These are phyloP conservation scores for Cystobasidium tubakii DNA, from an alignment of 768 basidiomycete genomes.

Conservation along the genomic window DNA sequence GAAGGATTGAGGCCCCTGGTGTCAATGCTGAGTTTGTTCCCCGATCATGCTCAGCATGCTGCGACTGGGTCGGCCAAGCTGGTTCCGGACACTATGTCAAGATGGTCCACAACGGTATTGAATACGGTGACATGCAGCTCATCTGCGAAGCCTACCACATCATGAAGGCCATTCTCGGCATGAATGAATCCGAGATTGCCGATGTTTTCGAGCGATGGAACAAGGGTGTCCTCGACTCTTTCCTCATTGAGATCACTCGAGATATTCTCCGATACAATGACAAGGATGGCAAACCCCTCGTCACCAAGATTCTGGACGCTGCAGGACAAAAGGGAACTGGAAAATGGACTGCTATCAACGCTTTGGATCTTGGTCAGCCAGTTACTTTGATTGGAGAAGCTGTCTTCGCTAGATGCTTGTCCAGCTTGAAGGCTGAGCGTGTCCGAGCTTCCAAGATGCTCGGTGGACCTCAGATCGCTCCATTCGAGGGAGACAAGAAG, in stretches of 20 bases:
- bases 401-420: slow-evolving; percentile 96
- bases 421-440: slow-evolving; percentile 94
- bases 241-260: slow-evolving; percentile 92
- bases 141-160: slow-evolving; percentile 99
- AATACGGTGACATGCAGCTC: slow-evolving; percentile 87
- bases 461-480: slow-evolving; percentile 80
- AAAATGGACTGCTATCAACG: slow-evolving; percentile 96
- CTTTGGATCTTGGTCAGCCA: slow-evolving; percentile 75
- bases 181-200: slow-evolving; percentile 80
- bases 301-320: slow-evolving; percentile 87
- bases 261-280: slow-evolving; percentile 97
- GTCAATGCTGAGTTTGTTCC: not conserved
- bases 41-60: slow-evolving; percentile 62
- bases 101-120: slow-evolving; percentile 99
- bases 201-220: slow-evolving; percentile 93
- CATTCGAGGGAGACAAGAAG: slow-evolving; percentile 95
- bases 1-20: too few relatives aligned
- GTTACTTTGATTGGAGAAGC: slow-evolving; percentile 99
- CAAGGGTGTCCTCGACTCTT: slow-evolving; percentile 97
- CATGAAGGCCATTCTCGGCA: slow-evolving; percentile 88
- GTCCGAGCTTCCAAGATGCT: slow-evolving; percentile 83
- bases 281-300: slow-evolving; percentile 82
- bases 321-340: slow-evolving; percentile 99
- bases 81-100: slow-evolving; percentile 98
- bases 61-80: slow-evolving; percentile 98